Conservation (phyloP, 345 rosid species). For the Toxicodendron radicans region DNA sequence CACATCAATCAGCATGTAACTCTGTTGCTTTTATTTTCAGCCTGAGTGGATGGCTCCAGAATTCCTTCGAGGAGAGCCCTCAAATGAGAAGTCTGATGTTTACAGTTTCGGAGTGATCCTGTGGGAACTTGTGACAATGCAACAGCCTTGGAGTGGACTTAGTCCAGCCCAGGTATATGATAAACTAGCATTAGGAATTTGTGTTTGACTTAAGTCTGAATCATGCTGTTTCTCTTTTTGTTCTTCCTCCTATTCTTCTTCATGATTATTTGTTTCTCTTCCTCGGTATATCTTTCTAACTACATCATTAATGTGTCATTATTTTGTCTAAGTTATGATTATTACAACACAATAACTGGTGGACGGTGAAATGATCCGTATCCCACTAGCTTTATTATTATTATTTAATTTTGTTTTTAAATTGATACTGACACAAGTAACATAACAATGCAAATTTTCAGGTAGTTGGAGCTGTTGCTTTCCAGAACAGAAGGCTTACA, state of each 20-base stretch:
- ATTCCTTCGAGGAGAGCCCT: slow-evolving; percentile 95
- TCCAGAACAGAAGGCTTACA: slow-evolving; percentile 84
- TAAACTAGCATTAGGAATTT: background rate
- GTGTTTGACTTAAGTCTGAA: background rate
- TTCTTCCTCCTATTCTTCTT: background rate
- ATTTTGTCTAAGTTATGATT: background rate
- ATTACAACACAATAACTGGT: background rate
- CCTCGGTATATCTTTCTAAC: background rate
- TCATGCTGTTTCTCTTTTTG: background rate
- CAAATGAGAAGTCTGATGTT: slow-evolving; percentile 95
- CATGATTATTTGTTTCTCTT: background rate
- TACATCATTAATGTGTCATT: background rate
- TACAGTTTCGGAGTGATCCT: slow-evolving; percentile 89
- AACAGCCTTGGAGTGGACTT: slow-evolving; percentile 96
- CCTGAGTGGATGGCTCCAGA: slow-evolving; percentile 99
- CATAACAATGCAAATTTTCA: slow-evolving; percentile 20
- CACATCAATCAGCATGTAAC: slow-evolving; percentile 45
- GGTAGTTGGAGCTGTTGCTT: slow-evolving; percentile 99
- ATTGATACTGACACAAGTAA: background rate
- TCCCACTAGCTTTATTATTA: background rate
- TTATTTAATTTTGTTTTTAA: background rate
- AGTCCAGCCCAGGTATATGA: slow-evolving; percentile 89
- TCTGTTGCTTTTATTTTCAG: slow-evolving; percentile 57
- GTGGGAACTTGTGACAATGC: slow-evolving; percentile 90
- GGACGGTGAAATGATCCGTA: background rate